phyloP scores from a whole-genome alignment of 2,329 filamentous ascomycete genomes.

The Pestalotiopsis sp. region DNA sequence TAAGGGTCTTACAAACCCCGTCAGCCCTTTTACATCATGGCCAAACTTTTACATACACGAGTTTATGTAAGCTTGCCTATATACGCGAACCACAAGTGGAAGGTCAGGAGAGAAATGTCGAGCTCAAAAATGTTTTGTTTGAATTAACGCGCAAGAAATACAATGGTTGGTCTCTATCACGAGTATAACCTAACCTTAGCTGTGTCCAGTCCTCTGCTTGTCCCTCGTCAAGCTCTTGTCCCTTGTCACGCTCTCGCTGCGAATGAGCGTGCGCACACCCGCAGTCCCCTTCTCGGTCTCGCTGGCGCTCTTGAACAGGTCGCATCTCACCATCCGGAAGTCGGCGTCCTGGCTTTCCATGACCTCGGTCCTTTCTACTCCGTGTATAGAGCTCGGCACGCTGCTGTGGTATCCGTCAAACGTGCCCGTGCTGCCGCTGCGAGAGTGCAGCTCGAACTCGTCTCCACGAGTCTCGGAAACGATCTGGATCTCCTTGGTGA shows the following conservation, averaged over 20 bases:
- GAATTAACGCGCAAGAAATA: neutral
- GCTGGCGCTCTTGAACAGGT: neutral
- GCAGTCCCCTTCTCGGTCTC: neutral
- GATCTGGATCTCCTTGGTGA: constrained; percentile 30
- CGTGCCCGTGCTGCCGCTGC: neutral
- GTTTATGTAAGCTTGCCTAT: neutral
- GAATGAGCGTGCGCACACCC: neutral
- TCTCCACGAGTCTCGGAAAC: constrained; percentile 20
- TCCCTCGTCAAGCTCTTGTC: neutral
- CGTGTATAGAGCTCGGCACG: neutral
- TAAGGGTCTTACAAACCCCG: neutral
- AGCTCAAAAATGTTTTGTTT: neutral
- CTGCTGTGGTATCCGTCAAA: neutral
- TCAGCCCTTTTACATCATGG: neutral
- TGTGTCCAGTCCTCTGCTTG: neutral
- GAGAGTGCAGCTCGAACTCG: neutral
- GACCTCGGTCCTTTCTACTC: neutral
- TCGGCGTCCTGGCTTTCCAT: neutral
- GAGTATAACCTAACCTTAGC: neutral
- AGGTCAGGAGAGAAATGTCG: neutral
- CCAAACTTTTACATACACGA: neutral
- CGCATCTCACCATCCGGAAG: neutral
- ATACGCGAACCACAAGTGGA: neutral
- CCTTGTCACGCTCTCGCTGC: neutral
- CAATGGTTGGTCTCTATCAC: neutral